A percentile compares a stretch with the other conserved stretches of the same genome.
Evolutionary conservation across 164 flowering plant genomes (phyloP).

Genomic region (Sedum album): DNA sequence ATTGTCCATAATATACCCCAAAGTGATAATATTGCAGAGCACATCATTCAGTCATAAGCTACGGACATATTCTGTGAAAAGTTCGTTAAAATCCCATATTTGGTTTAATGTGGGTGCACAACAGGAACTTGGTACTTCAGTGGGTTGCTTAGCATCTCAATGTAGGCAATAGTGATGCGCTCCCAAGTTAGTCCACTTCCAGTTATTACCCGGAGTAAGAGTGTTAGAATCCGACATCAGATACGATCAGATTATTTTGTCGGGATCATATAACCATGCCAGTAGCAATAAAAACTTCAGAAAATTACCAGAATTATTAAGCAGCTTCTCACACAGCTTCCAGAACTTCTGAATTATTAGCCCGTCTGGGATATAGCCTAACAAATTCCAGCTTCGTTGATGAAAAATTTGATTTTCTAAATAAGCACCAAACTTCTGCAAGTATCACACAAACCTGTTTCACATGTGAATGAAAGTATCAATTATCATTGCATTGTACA

Average conservation of each 20-base stretch:
- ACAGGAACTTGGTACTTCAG: neutral
- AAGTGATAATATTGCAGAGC: neutral
- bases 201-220: no score
- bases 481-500: conserved; percentile 6
- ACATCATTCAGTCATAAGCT: neutral
- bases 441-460: conserved; percentile 67
- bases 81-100: neutral
- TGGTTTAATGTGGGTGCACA: neutral
- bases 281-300: neutral
- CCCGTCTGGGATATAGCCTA: conserved; percentile 62
- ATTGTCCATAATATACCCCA: neutral
- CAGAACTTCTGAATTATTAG: conserved; percentile 58
- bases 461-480: conserved; percentile 15
- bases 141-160: no score
- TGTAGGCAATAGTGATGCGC: neutral
- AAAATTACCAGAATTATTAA: conserved; percentile 54
- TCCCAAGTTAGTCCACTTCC: no score
- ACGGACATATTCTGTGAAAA: neutral
- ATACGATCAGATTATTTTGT: no score
- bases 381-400: conserved; percentile 55
- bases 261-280: no score
- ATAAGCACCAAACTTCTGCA: conserved; percentile 74
- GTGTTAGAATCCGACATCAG: neutral
- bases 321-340: conserved; percentile 73
- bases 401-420: conserved; percentile 52